phyloP scores from a whole-genome alignment of 768 basidiomycete genomes.

The Termitomyces sp. region DNA sequence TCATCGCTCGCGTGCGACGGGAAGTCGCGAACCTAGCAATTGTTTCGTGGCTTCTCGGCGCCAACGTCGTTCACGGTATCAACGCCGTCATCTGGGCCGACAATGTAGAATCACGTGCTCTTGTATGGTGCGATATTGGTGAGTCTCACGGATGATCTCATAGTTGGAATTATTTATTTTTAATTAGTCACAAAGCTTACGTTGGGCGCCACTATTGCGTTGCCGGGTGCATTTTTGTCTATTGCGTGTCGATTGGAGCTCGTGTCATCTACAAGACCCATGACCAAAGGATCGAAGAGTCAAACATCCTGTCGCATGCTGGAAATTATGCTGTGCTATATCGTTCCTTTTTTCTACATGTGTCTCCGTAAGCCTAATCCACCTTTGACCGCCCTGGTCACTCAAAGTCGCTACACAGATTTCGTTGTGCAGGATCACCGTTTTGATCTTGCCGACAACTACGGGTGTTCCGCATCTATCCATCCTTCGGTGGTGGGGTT shows the following conservation, averaged over 20 bases:
- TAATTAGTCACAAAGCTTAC: conserved; percentile 50
- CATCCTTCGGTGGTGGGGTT: conserved; percentile 37
- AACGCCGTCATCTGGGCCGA: conserved; percentile 59
- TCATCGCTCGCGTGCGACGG: conserved; percentile 37
- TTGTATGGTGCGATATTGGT: conserved; percentile 81
- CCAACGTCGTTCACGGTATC: conserved; percentile 45
- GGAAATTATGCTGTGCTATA: conserved; percentile 44
- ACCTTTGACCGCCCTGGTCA: not conserved
- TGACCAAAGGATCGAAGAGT: conserved; percentile 24
- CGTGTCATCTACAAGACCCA: conserved; percentile 39
- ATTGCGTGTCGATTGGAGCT: conserved; percentile 50
- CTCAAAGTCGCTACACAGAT: conserved; percentile 34
- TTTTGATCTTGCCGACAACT: conserved; percentile 52
- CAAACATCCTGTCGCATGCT: conserved; percentile 36
- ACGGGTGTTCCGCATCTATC: conserved; percentile 48
- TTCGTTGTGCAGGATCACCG: conserved; percentile 54
- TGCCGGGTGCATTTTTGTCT: conserved; percentile 56
- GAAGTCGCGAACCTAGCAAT: conserved; percentile 45
- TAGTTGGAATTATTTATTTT: not conserved
- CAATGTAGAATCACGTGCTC: conserved; percentile 35
- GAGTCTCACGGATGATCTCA: conserved; percentile 16
- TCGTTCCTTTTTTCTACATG: conserved; percentile 52
- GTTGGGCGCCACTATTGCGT: conserved; percentile 44
- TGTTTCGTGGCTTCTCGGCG: conserved; percentile 43
- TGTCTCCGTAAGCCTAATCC: conserved; percentile 43